Evolutionary conservation across 495 filamentous ascomycete genomes (phyloP).

Genomic region (Penicillium manginii): DNA sequence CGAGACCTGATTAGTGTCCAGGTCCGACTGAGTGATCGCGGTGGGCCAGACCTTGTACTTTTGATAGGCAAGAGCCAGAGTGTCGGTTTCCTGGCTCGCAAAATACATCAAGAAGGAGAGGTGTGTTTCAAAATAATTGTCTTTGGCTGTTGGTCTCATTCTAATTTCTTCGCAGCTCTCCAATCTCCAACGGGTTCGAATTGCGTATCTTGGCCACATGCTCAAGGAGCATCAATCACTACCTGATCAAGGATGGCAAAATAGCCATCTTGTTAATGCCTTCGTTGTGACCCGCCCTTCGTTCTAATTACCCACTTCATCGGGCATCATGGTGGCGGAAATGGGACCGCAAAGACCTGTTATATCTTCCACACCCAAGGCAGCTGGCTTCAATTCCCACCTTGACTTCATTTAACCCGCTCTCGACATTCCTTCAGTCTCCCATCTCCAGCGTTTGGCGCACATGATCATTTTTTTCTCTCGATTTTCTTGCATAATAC

Average conservation of each 20-base stretch:
- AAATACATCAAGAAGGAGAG: slow-evolving; percentile 64
- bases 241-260: slow-evolving; percentile 71
- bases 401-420: too few species aligned
- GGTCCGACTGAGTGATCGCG: slow-evolving; percentile 72
- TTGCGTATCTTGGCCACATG: slow-evolving; percentile 80
- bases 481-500: slow-evolving; percentile 46
- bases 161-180: slow-evolving; percentile 42
- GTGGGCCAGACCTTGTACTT: slow-evolving; percentile 65
- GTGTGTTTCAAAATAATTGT: slow-evolving; percentile 50
- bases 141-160: slow-evolving; percentile 2
- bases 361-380: not conserved
- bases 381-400: not conserved
- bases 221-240: slow-evolving; percentile 69
- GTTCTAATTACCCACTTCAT: not conserved
- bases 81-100: slow-evolving; percentile 63
- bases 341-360: too few species aligned
- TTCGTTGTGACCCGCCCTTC: slow-evolving; percentile 59
- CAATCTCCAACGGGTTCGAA: slow-evolving; percentile 58
- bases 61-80: slow-evolving; percentile 61
- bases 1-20: slow-evolving; percentile 59
- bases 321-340: too few species aligned
- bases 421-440: slow-evolving; percentile 7
- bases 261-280: slow-evolving; percentile 78
- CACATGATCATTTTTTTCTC: slow-evolving; percentile 21
- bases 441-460: slow-evolving; percentile 22